phyloP scores from a whole-genome alignment of 1,284 basidiomycete genomes.

The Malassezia restricta region DNA sequence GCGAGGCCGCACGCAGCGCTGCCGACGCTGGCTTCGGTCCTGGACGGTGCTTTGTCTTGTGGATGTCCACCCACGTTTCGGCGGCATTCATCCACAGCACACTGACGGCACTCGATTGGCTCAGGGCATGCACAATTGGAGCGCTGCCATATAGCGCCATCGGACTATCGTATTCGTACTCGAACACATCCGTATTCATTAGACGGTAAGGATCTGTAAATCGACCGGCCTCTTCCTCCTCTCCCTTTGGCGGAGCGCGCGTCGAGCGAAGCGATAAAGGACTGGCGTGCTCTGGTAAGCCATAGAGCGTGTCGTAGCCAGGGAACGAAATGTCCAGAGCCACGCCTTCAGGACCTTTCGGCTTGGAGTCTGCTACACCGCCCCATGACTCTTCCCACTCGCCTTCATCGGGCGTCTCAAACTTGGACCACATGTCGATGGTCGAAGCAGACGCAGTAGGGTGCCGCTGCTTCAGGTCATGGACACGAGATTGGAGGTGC shows the following conservation, averaged over 20 bases:
- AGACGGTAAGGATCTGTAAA: constrained; percentile 74
- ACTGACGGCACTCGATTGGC: constrained; percentile 61
- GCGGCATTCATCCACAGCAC: constrained; percentile 82
- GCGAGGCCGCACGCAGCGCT: neutral
- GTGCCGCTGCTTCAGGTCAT: constrained; percentile 1
- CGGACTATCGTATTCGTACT: constrained; percentile 79
- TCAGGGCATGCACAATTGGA: constrained; percentile 82
- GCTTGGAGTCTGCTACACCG: constrained; percentile 79
- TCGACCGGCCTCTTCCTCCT: constrained; percentile 28
- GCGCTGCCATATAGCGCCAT: constrained; percentile 64
- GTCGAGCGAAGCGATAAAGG: constrained; percentile 63
- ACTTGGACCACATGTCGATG: constrained; percentile 33
- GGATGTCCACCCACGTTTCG: constrained; percentile 90
- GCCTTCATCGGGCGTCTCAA: constrained; percentile 55
- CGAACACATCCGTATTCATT: constrained; percentile 93
- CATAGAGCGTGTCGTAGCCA: constrained; percentile 74
- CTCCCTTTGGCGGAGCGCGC: constrained; percentile 19
- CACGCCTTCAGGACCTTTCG: constrained; percentile 93
- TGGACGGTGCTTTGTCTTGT: constrained; percentile 30
- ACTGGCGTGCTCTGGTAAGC: constrained; percentile 93
- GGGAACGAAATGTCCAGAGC: constrained; percentile 89
- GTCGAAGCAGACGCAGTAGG: neutral
- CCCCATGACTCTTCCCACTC: constrained; percentile 77
- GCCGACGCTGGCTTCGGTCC: neutral
- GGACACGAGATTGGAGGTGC: constrained; percentile 20